Conservation (phyloP, 2,329 filamentous ascomycete genomes). For the Colletotrichum theobromicola region DNA sequence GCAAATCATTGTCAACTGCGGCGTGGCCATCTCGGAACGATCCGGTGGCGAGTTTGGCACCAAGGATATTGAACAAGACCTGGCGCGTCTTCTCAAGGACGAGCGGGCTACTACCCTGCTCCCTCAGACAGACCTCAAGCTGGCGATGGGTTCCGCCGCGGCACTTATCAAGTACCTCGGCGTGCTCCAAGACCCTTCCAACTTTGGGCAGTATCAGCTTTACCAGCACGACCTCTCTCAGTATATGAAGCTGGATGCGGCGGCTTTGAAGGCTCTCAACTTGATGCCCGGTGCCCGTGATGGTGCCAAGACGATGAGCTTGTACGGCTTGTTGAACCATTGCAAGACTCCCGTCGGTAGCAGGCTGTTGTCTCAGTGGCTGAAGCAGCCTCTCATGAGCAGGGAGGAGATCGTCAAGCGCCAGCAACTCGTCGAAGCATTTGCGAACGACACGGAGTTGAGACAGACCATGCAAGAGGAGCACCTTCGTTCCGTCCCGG, state of each 20-base stretch:
- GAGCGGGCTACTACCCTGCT: slow-evolving; percentile 78
- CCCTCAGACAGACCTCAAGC: slow-evolving; percentile 89
- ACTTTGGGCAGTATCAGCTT: slow-evolving; percentile 96
- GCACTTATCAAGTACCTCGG: slow-evolving; percentile 94
- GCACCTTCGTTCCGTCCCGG: slow-evolving; percentile 89
- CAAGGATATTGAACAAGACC: slow-evolving; percentile 94
- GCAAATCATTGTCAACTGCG: slow-evolving; percentile 90
- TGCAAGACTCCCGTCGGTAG: slow-evolving; percentile 97
- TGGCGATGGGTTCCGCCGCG: slow-evolving; percentile 94
- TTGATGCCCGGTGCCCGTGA: slow-evolving; percentile 96
- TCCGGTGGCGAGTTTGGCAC: slow-evolving; percentile 78
- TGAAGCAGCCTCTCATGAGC: slow-evolving; percentile 97
- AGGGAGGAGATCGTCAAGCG: slow-evolving; percentile 86
- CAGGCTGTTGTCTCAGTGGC: slow-evolving; percentile 89
- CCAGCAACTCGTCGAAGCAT: slow-evolving; percentile 94
- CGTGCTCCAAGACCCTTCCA: slow-evolving; percentile 87
- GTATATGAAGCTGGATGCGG: slow-evolving; percentile 98
- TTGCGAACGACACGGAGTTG: slow-evolving; percentile 90
- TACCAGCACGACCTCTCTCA: slow-evolving; percentile 97
- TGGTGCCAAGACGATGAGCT: slow-evolving; percentile 95
- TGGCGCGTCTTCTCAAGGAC: slow-evolving; percentile 85
- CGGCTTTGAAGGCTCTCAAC: slow-evolving; percentile 91
- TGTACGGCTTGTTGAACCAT: slow-evolving; percentile 93
- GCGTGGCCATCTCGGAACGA: slow-evolving; percentile 86
- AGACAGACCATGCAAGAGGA: slow-evolving; percentile 97